Conservation (phyloP, 148 eudicot species). For the Suaeda aralocaspica region DNA sequence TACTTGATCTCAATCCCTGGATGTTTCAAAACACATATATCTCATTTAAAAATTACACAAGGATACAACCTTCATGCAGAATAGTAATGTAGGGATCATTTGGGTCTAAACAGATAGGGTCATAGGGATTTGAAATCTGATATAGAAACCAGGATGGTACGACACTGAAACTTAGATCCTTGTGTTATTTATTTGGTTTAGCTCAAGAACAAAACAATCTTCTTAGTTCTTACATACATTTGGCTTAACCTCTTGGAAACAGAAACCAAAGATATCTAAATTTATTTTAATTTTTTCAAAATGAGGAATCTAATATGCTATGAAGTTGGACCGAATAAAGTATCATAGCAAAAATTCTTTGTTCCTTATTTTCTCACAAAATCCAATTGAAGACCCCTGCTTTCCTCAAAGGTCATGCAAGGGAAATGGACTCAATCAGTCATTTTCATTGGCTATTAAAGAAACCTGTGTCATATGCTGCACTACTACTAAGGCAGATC, state of each 20-base stretch:
- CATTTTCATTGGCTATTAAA: neutral
- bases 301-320: neutral
- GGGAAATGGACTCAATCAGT: neutral
- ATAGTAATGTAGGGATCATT: too few species aligned
- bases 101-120: too few species aligned
- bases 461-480: neutral
- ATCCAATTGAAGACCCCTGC: neutral
- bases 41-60: neutral
- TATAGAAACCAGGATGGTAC: too few species aligned
- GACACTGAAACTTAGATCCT: too few species aligned
- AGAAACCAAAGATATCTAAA: too few species aligned
- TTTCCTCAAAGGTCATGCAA: neutral
- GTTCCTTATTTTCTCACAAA: neutral
- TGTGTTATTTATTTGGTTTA: too few species aligned
- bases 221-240: too few species aligned
- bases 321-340: neutral
- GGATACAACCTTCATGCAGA: neutral
- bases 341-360: neutral
- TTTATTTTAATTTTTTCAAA: too few species aligned
- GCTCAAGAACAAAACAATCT: too few species aligned
- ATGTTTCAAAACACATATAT: neutral
- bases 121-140: too few species aligned
- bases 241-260: too few species aligned
- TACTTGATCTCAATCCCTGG: constrained; percentile 57
- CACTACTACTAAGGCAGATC: neutral